Percentiles rank a stretch among this genome's conserved stretches.
Evolutionary conservation across 2,329 filamentous ascomycete genomes (phyloP).

Genomic region (Colletotrichum gigasporum): DNA sequence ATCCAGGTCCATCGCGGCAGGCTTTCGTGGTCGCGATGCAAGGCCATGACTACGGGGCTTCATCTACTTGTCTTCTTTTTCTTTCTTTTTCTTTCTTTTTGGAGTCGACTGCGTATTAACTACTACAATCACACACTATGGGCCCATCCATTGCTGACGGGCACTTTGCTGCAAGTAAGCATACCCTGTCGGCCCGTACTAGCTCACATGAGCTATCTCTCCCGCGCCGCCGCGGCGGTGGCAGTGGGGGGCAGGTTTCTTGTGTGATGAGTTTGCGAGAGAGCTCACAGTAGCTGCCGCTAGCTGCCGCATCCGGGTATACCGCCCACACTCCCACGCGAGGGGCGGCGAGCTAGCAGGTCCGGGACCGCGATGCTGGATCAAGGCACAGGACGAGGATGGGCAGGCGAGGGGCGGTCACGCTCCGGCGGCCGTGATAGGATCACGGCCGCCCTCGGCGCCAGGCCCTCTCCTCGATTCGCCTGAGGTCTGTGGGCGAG

Average conservation of each 20-base stretch:
- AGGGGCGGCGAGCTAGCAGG: conserved; percentile 3
- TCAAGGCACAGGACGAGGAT: background rate
- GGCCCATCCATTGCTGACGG: no score
- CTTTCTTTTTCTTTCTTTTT: no score
- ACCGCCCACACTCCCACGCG: background rate
- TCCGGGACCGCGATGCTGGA: conserved; percentile 10
- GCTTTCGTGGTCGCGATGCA: conserved; percentile 8
- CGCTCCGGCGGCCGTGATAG: no score
- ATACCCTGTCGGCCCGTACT: background rate
- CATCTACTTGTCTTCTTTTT: background rate
- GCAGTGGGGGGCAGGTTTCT: background rate
- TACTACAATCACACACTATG: no score
- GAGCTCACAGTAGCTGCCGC: background rate
- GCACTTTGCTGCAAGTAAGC: background rate
- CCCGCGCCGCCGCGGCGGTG: background rate
- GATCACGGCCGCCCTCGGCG: background rate
- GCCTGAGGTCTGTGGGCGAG: no score
- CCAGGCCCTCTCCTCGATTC: no score
- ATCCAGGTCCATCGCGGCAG: background rate
- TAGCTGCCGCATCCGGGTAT: conserved; percentile 5
- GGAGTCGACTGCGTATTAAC: no score
- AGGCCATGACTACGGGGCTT: conserved; percentile 8
- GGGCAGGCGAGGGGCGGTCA: no score
- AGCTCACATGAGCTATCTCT: conserved; percentile 11
- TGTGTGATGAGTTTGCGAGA: background rate